Percentiles rank a stretch among this genome's conserved stretches.
Conservation (phyloP, 1,139 yeast genomes). For the Hansenula sp. region DNA sequence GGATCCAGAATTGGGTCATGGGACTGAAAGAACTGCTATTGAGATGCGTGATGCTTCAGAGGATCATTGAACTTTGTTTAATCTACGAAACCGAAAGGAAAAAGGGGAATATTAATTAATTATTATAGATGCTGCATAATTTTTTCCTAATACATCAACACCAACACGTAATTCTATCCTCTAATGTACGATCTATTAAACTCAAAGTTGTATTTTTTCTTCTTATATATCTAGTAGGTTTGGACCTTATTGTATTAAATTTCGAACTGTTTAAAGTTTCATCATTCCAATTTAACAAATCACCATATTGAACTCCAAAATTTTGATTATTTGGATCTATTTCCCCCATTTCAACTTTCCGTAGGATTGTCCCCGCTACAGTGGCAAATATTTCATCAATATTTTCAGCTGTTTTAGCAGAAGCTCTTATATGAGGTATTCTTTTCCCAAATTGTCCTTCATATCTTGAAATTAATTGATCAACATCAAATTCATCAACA, state of each 20-base stretch:
- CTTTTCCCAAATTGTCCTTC: slow-evolving; percentile 22
- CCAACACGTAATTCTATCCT: not conserved
- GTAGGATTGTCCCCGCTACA: slow-evolving; percentile 34
- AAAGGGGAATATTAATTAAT: not conserved
- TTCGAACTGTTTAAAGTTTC: slow-evolving; percentile 14
- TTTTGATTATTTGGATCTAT: slow-evolving; percentile 40
- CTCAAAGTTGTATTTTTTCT: not conserved
- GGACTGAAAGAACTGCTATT: slow-evolving; percentile 6
- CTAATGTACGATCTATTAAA: slow-evolving; percentile 2
- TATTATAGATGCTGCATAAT: too few relatives aligned
- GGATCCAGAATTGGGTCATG: slow-evolving; percentile 35
- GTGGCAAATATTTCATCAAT: slow-evolving; percentile 56
- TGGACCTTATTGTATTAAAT: not conserved
- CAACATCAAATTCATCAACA: slow-evolving; percentile 29
- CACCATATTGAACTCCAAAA: slow-evolving; percentile 46
- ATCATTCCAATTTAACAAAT: slow-evolving; percentile 7
- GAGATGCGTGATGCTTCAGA: slow-evolving; percentile 14
- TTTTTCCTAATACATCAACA: too few relatives aligned
- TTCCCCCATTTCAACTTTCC: slow-evolving; percentile 40
- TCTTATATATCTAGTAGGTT: not conserved
- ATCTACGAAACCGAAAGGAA: too few relatives aligned
- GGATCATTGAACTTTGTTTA: slow-evolving; percentile 3
- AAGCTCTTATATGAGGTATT: slow-evolving; percentile 32
- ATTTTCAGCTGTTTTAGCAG: slow-evolving; percentile 59
- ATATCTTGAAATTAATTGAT: slow-evolving; percentile 24